Conservation (phyloP, 306 rosid species). For the Comarum palustre region DNA sequence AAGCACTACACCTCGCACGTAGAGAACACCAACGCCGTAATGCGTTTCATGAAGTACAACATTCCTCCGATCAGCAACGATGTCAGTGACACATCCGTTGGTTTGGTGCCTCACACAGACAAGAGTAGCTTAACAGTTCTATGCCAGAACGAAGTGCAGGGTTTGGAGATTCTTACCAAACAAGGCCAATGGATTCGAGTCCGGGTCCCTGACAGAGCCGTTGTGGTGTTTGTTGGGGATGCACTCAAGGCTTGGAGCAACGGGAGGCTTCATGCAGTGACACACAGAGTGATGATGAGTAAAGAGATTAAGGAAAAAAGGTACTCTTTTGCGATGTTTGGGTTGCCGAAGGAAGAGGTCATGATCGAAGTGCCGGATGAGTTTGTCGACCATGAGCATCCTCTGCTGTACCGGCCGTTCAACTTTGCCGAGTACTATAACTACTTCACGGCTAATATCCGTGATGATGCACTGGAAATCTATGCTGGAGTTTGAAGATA, state of each 20-base stretch:
- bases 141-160: constrained; percentile 48
- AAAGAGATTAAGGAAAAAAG: constrained; percentile 32
- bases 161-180: constrained; percentile 44
- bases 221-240: constrained; percentile 43
- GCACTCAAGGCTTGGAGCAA: constrained; percentile 56
- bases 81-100: not conserved
- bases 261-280: constrained; percentile 44
- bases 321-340: constrained; percentile 35
- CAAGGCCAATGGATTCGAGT: constrained; percentile 41
- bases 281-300: constrained; percentile 42
- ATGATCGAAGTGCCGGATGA: constrained; percentile 38
- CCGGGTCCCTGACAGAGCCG: constrained; percentile 27
- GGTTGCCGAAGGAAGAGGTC: constrained; percentile 35
- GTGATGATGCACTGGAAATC: constrained; percentile 32
- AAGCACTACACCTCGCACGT: constrained; percentile 24
- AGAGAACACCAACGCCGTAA: constrained; percentile 20
- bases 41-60: constrained; percentile 41
- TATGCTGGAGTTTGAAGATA: constrained; percentile 36
- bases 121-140: constrained; percentile 32
- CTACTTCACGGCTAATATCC: constrained; percentile 24
- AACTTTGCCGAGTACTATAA: constrained; percentile 26
- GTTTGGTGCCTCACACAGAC: constrained; percentile 48
- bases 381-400: constrained; percentile 40
- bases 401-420: constrained; percentile 42
- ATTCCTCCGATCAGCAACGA: constrained; percentile 27